These are phyloP conservation scores for Umbilicaria muhlenbergii DNA, from an alignment of 495 filamentous ascomycete species.

Conservation along the genomic window DNA sequence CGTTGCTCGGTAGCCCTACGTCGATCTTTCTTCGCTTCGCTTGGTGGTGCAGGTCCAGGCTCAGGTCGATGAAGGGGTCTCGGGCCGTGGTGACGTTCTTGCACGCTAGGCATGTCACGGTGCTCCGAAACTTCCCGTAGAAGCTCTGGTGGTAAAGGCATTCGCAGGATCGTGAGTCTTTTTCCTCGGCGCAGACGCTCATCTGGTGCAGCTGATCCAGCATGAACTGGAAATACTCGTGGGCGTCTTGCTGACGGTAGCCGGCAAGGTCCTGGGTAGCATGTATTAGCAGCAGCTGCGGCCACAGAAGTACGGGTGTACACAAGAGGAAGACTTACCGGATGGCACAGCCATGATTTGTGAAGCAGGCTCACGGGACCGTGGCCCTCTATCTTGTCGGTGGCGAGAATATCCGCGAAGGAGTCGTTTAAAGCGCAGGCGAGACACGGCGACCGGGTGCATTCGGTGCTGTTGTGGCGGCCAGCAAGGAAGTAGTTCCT, in stretches of 20 bases:
- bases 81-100: slow-evolving; percentile 58
- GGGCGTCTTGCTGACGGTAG: slow-evolving; percentile 88
- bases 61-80: slow-evolving; percentile 77
- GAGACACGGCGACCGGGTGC: slow-evolving; percentile 51
- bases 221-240: slow-evolving; percentile 89
- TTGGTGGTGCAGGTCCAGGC: slow-evolving; percentile 53
- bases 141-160: slow-evolving; percentile 85
- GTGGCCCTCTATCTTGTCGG: slow-evolving; percentile 68
- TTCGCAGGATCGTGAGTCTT: slow-evolving; percentile 36
- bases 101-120: slow-evolving; percentile 75
- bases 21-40: slow-evolving; percentile 36
- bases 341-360: slow-evolving; percentile 58
- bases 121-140: slow-evolving; percentile 74
- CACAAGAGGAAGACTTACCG: slow-evolving; percentile 23
- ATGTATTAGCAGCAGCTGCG: slow-evolving; percentile 15
- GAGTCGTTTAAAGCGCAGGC: slow-evolving; percentile 83
- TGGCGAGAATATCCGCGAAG: slow-evolving; percentile 75
- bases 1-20: slow-evolving; percentile 12
- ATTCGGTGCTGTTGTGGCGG: slow-evolving; percentile 59
- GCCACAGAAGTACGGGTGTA: not conserved
- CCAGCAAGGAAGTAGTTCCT: slow-evolving; percentile 76
- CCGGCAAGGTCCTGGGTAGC: slow-evolving; percentile 58
- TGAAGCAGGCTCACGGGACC: slow-evolving; percentile 68
- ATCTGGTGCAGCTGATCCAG: slow-evolving; percentile 63
- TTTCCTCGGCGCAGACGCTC: slow-evolving; percentile 33